phyloP scores from a whole-genome alignment of 1,139 yeast species.

The Candida albicans region DNA sequence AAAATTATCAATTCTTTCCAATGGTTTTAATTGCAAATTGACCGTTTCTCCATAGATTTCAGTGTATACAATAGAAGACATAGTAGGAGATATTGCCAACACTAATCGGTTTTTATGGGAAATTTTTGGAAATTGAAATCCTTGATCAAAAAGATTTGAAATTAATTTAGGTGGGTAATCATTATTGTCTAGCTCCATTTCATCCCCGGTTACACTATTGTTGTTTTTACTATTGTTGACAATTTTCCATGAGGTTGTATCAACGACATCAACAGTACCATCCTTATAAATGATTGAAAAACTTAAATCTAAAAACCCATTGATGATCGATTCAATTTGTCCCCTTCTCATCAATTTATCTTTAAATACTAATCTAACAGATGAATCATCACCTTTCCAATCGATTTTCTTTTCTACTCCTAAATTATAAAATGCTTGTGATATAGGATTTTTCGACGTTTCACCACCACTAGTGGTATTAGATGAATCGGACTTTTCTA shows the following conservation, averaged over 20 bases:
- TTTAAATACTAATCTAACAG: slow-evolving; percentile 19
- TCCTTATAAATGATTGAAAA: slow-evolving; percentile 32
- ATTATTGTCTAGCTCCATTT: background rate
- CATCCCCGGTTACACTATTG: background rate
- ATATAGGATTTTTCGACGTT: slow-evolving; percentile 17
- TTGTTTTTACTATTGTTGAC: slow-evolving; percentile 15
- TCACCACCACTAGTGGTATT: slow-evolving; percentile 1
- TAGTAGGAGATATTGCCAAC: slow-evolving; percentile 57
- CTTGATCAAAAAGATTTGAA: slow-evolving; percentile 55
- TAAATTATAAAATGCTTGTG: slow-evolving; percentile 34
- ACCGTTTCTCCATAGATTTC: slow-evolving; percentile 20
- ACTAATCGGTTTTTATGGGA: slow-evolving; percentile 31
- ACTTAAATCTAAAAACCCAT: slow-evolving; percentile 25
- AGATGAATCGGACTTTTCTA: slow-evolving; percentile 23
- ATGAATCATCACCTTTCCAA: slow-evolving; percentile 11
- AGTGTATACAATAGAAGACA: slow-evolving; percentile 48
- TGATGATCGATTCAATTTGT: slow-evolving; percentile 20
- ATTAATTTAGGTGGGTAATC: slow-evolving; percentile 33
- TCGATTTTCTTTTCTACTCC: slow-evolving; percentile 28
- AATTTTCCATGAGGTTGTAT: slow-evolving; percentile 32
- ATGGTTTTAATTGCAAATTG: slow-evolving; percentile 29
- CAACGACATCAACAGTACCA: slow-evolving; percentile 46
- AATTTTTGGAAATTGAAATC: slow-evolving; percentile 47
- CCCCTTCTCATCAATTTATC: slow-evolving; percentile 27
- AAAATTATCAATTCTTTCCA: slow-evolving; percentile 22